These are phyloP conservation scores for Vinca minor DNA, from an alignment of 257 asterid species.

Conservation along the genomic window DNA sequence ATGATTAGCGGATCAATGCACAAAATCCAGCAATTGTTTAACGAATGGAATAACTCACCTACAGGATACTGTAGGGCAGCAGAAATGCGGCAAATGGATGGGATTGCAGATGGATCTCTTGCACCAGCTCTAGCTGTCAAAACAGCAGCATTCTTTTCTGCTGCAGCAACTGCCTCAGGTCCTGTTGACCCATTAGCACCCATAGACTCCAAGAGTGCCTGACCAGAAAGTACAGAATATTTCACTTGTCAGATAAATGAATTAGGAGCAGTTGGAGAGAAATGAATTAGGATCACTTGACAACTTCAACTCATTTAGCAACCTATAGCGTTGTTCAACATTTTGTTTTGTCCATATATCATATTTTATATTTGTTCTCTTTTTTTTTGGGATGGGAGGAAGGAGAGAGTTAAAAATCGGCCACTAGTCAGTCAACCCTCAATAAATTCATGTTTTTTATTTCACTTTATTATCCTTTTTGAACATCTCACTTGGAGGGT, in stretches of 20 bases:
- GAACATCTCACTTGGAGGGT: background rate
- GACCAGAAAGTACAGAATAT: slow-evolving; percentile 18
- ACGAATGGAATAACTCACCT: slow-evolving; percentile 44
- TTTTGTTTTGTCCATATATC: background rate
- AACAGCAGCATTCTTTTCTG: slow-evolving; percentile 83
- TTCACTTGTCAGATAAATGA: slow-evolving; percentile 17
- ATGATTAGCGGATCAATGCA: background rate
- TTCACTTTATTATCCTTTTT: background rate
- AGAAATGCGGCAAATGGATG: slow-evolving; percentile 94
- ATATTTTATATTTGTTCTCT: background rate
- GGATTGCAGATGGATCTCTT: slow-evolving; percentile 93
- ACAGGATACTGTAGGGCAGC: slow-evolving; percentile 93
- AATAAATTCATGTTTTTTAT: background rate
- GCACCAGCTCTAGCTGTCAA: slow-evolving; percentile 98
- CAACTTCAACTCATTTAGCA: background rate
- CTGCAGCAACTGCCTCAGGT: slow-evolving; percentile 79
- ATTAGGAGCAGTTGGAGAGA: background rate
- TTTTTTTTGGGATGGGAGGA: background rate
- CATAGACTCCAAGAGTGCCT: slow-evolving; percentile 93
- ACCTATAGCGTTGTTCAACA: background rate
- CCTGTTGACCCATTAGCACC: slow-evolving; percentile 76
- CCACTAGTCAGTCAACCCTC: background rate
- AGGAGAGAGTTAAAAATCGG: background rate
- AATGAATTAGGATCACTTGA: background rate
- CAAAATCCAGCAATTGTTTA: background rate